Conservation (phyloP, 176 grass and related monocot species). For the Oryza glaberrima region DNA sequence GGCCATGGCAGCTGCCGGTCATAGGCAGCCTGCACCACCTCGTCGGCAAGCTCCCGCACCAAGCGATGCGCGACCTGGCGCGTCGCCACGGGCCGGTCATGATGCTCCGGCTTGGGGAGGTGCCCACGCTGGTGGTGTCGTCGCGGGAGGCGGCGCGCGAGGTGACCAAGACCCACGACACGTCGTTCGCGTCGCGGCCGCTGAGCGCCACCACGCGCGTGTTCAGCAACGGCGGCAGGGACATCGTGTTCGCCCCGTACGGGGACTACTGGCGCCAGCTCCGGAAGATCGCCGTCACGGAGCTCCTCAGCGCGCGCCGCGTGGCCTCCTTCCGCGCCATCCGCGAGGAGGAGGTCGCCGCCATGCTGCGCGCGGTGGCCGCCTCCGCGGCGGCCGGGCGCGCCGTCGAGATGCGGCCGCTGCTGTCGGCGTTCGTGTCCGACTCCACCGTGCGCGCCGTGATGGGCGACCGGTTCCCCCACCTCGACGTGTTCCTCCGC, state of each 20-base stretch:
- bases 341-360: constrained; percentile 46
- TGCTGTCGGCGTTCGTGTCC: constrained; percentile 31
- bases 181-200: constrained; percentile 46
- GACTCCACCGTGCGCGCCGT: constrained; percentile 41
- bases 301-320: constrained; percentile 45
- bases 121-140: constrained; percentile 38
- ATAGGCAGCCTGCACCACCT: constrained; percentile 62
- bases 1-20: constrained; percentile 51
- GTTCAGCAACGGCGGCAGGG: constrained; percentile 31
- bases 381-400: neutral
- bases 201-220: constrained; percentile 31
- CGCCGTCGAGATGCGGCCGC: constrained; percentile 42
- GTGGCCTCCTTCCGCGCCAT: too few species aligned
- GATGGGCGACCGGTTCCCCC: constrained; percentile 46
- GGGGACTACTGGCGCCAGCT: constrained; percentile 58
- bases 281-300: constrained; percentile 45
- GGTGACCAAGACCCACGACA: constrained; percentile 53
- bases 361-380: constrained; percentile 12
- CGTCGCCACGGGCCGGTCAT: constrained; percentile 43
- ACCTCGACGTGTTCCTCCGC: constrained; percentile 40
- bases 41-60: constrained; percentile 36
- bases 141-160: constrained; percentile 51
- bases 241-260: constrained; percentile 59
- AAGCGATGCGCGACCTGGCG: constrained; percentile 27
- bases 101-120: constrained; percentile 54